A percentile compares a stretch with the other conserved stretches of the same genome.
Conservation (phyloP, 495 filamentous ascomycete genomes). For the Clavariopsis aquatica region DNA sequence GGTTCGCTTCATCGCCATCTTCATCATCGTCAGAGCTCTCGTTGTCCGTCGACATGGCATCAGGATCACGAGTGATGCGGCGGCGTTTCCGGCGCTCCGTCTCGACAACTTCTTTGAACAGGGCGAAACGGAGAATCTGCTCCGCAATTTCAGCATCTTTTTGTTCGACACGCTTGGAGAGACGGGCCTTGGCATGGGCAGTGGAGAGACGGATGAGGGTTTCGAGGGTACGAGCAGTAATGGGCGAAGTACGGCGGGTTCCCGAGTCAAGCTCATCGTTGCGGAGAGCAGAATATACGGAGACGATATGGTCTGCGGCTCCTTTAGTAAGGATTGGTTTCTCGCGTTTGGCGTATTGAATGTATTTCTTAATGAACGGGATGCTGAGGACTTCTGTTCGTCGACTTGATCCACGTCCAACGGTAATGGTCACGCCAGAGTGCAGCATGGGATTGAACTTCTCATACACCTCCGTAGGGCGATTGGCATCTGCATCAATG, state of each 20-base stretch:
- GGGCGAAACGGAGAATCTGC: conserved; percentile 85
- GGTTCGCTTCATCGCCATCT: conserved; percentile 52
- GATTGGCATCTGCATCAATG: conserved; percentile 66
- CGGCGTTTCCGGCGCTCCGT: conserved; percentile 77
- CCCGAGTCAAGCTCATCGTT: conserved; percentile 96
- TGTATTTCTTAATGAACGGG: conserved; percentile 99
- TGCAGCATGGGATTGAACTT: conserved; percentile 97
- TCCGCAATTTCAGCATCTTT: conserved; percentile 88
- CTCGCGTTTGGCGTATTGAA: conserved; percentile 94
- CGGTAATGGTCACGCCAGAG: conserved; percentile 77
- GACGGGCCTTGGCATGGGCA: conserved; percentile 89
- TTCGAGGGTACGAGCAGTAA: conserved; percentile 96
- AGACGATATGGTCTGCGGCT: conserved; percentile 86
- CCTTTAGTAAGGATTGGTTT: conserved; percentile 91
- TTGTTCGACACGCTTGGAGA: conserved; percentile 91
- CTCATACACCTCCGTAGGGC: conserved; percentile 87
- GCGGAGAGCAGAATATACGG: conserved; percentile 88
- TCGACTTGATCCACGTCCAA: conserved; percentile 69
- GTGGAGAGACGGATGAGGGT: conserved; percentile 96
- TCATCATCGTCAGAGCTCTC: conserved; percentile 47
- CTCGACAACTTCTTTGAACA: conserved; percentile 96
- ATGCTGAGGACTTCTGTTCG: conserved; percentile 92
- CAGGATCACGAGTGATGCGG: conserved; percentile 48
- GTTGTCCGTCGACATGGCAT: conserved; percentile 45
- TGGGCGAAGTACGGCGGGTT: conserved; percentile 87